Percentiles rank a stretch among this genome's conserved stretches.
Conservation (phyloP, 768 basidiomycete genomes). For the Mycena galopus region DNA sequence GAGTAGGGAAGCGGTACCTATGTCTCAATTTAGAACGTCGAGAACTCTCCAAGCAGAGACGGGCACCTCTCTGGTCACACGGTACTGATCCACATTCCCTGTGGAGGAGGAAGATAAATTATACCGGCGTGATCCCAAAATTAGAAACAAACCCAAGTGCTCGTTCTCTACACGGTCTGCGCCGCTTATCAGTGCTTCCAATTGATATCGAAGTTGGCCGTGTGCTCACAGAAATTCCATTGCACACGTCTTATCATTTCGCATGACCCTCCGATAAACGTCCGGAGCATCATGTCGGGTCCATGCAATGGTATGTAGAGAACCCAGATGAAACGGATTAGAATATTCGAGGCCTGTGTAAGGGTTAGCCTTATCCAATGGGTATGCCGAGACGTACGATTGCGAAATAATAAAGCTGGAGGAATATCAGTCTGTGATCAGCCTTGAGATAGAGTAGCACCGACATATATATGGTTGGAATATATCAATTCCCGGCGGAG, state of each 20-base stretch:
- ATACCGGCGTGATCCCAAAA: no score
- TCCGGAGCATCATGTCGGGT: constrained; percentile 63
- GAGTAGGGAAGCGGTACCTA: no score
- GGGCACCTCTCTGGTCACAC: constrained; percentile 85
- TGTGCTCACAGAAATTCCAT: constrained; percentile 89
- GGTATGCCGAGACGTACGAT: constrained; percentile 61
- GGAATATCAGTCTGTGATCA: not conserved
- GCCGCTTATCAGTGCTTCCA: not conserved
- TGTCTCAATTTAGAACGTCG: no score
- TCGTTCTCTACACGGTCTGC: constrained; percentile 89
- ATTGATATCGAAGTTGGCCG: constrained; percentile 1
- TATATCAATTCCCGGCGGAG: constrained; percentile 86
- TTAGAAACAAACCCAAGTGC: no score
- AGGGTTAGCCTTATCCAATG: not conserved
- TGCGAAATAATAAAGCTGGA: constrained; percentile 82
- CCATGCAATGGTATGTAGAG: constrained; percentile 74
- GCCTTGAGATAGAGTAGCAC: constrained; percentile 30
- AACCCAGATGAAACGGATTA: constrained; percentile 88
- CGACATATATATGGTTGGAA: constrained; percentile 68
- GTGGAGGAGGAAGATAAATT: no score
- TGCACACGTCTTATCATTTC: constrained; percentile 85
- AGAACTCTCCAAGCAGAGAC: no score
- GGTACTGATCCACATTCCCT: constrained; percentile 95
- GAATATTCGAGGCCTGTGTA: constrained; percentile 72
- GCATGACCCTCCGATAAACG: constrained; percentile 76